Evolutionary conservation across 495 filamentous ascomycete species (phyloP), one percentile per base, ranked within the genome.

Genomic region (Tirmania nivea): DNA sequence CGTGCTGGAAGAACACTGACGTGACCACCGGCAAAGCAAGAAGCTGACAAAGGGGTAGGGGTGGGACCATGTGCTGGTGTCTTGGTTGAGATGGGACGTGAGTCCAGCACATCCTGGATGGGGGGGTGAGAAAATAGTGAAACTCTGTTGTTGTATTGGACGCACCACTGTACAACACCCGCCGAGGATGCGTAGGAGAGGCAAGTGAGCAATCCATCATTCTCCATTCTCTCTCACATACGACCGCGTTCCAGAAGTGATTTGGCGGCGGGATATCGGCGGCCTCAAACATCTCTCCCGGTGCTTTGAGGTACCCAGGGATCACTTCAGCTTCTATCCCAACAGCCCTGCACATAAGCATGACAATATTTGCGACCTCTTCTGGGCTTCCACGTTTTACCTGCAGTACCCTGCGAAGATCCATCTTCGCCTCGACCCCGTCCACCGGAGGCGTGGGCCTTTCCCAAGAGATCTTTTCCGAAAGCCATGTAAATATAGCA

Each of bases 171-270:
- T 92, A 94, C 42, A 75, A 71, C 16, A 68, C 73, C 50, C 90
- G 74, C 34, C 75, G 75, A 9, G 92, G 90, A 56, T 95, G 84
- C 0, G 89, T 92, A 34, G 90, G 87, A 54, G 78, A 84, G 21
- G 92, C 86, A 34, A 99, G 73, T 17, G 86, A 86, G 61, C 85
- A 92, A 66, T 99, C 90, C 75, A 99, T 89, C 55, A 95, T 79
- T 49, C 90, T 81, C 90, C 90, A 99, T 67, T 94, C 85, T 14
- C 83, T 80, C 61, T 99, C 92, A 10, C 94, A 80, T 37, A 94
- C 68, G 3, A 99, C 87, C 1, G 86, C 80, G 61, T 99, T 99
- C 90, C 90, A 99, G 83, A 85, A 95, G 71, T 99, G 90, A 59
- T 99, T 99, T 8, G 89, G 76, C 36, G 81, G 78, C 34, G 78